phyloP scores from a whole-genome alignment of 331 rosid species.

The Quercus phellos region DNA sequence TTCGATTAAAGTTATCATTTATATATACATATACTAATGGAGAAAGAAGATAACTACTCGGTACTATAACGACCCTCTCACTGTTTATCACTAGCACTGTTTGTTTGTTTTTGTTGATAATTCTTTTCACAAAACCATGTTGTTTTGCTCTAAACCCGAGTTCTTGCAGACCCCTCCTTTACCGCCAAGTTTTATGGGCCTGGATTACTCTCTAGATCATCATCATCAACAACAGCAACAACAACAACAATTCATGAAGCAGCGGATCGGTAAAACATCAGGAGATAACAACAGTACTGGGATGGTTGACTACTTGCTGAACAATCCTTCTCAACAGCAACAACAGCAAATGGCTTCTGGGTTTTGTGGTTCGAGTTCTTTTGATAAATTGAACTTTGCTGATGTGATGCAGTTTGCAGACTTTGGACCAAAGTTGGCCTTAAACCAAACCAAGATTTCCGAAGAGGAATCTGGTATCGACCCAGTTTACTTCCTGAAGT shows the following conservation, averaged over 20 bases:
- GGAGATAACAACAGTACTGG: conserved; percentile 30
- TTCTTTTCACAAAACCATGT: conserved; percentile 36
- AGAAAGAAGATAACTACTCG: conserved; percentile 75
- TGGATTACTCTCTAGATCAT: conserved; percentile 36
- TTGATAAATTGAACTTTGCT: conserved; percentile 70
- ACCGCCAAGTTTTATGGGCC: conserved; percentile 44
- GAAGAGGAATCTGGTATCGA: conserved; percentile 57
- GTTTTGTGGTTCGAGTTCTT: conserved; percentile 34
- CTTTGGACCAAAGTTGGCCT: conserved; percentile 83
- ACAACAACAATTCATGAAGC: conserved; percentile 38
- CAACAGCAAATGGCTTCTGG: conserved; percentile 23
- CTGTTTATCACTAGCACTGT: not conserved
- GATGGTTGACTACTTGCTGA: conserved; percentile 58
- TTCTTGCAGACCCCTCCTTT: conserved; percentile 50
- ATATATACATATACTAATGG: conserved; percentile 45
- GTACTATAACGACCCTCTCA: conserved; percentile 33
- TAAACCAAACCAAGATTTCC: conserved; percentile 48
- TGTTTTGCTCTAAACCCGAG: conserved; percentile 40
- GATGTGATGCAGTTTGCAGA: conserved; percentile 98
- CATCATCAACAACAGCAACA: conserved; percentile 20
- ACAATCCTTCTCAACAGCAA: conserved; percentile 32
- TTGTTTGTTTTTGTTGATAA: conserved; percentile 15
- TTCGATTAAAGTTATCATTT: conserved; percentile 30
- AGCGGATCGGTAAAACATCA: conserved; percentile 39
- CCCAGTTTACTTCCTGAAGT: conserved; percentile 80